phyloP scores from a whole-genome alignment of 2,329 filamentous ascomycete genomes.

The Penicillium concentricum region DNA sequence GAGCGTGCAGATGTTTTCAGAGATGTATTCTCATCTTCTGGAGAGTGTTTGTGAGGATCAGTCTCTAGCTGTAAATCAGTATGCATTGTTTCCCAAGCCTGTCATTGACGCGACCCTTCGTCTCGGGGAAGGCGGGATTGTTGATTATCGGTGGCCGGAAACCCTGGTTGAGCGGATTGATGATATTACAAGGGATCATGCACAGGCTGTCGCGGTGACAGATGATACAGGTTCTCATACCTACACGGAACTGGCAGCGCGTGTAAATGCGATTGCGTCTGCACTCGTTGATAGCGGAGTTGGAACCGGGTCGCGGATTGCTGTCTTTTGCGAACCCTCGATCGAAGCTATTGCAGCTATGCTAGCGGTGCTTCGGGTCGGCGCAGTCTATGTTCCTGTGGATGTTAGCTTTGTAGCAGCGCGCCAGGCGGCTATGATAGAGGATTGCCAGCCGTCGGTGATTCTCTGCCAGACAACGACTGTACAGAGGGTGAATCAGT shows the following conservation, averaged over 20 bases:
- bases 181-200: not conserved
- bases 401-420: not conserved
- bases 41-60: not conserved
- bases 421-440: not conserved
- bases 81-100: not conserved
- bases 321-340: constrained; percentile 3
- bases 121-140: not conserved
- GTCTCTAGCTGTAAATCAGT: not conserved
- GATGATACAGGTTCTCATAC: not conserved
- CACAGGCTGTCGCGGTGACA: not conserved
- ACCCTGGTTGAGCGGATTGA: not conserved
- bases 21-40: not conserved
- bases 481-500: too few relatives aligned
- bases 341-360: constrained; percentile 2
- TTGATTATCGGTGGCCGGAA: not conserved
- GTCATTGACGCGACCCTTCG: not conserved
- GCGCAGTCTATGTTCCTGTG: constrained; percentile 18
- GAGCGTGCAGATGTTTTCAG: not conserved
- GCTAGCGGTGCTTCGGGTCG: constrained; percentile 14
- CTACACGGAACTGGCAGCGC: not conserved
- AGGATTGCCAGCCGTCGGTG: not conserved
- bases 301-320: not conserved
- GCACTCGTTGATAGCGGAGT: not conserved
- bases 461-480: not conserved
- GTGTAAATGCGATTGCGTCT: not conserved